phyloP scores from a whole-genome alignment of 2,329 filamentous ascomycete species.

The Colletotrichum graminicola region DNA sequence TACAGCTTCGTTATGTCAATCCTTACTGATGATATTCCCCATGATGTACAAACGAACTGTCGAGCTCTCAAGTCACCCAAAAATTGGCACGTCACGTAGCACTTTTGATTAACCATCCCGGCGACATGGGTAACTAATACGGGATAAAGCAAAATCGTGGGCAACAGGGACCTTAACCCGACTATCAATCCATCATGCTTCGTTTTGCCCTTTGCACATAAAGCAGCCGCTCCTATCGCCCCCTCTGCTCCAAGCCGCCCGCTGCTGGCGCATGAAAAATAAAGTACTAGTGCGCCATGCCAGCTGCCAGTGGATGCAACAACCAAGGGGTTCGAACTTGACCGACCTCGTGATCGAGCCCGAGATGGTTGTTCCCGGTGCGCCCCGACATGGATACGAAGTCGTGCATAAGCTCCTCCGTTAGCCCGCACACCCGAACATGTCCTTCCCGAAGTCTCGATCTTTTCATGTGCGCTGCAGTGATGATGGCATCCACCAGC shows the following conservation, averaged over 20 bases:
- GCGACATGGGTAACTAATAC: constrained; percentile 27
- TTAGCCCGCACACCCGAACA: constrained; percentile 57
- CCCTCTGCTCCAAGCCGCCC: constrained; percentile 25
- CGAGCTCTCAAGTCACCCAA: background rate
- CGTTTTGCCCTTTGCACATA: constrained; percentile 1
- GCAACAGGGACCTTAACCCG: constrained; percentile 30
- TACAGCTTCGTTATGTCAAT: constrained; percentile 10
- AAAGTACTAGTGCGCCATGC: constrained; percentile 47
- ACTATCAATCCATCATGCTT: constrained; percentile 31
- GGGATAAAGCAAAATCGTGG: constrained; percentile 27
- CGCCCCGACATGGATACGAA: constrained; percentile 62
- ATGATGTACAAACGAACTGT: constrained; percentile 21
- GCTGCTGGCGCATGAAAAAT: constrained; percentile 44
- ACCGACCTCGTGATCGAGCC: constrained; percentile 50
- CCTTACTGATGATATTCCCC: background rate
- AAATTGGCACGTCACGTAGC: background rate
- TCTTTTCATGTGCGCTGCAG: constrained; percentile 46
- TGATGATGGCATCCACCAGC: constrained; percentile 59
- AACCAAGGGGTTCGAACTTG: constrained; percentile 49
- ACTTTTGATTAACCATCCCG: background rate
- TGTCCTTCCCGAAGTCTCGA: constrained; percentile 54
- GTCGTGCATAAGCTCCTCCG: constrained; percentile 59
- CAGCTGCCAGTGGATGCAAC: constrained; percentile 49
- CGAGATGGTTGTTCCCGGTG: constrained; percentile 59
- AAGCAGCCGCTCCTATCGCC: constrained; percentile 1